These are phyloP conservation scores for Fusarium musae DNA, from an alignment of 2,329 filamentous ascomycete species.

Conservation along the genomic window DNA sequence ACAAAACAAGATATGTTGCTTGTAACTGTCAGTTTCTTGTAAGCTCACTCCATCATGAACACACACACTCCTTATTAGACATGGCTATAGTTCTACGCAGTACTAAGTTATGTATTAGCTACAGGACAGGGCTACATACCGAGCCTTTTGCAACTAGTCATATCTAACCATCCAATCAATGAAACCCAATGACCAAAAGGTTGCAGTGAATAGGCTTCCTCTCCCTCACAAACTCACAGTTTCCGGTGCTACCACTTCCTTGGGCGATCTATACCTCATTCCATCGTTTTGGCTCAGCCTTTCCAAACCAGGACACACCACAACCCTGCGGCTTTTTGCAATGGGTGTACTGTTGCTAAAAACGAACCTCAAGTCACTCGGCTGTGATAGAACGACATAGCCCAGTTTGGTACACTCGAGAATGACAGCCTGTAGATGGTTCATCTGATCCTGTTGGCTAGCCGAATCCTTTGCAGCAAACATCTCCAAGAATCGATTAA, in stretches of 20 bases:
- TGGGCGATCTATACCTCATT: conserved; percentile 33
- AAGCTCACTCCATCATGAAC: neutral
- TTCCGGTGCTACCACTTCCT: conserved; percentile 37
- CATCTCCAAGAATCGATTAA: conserved; percentile 49
- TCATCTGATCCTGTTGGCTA: conserved; percentile 48
- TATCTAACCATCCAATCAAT: neutral
- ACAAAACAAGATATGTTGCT: neutral
- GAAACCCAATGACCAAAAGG: neutral
- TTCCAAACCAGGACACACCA: conserved; percentile 47
- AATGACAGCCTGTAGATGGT: conserved; percentile 53
- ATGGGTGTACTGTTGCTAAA: conserved; percentile 21
- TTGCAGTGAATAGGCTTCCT: neutral
- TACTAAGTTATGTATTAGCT: too few relatives aligned
- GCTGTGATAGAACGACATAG: conserved; percentile 56
- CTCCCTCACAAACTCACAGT: conserved; percentile 9
- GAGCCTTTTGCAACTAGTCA: neutral
- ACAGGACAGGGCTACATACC: neutral
- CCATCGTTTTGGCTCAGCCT: conserved; percentile 45
- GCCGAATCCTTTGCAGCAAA: conserved; percentile 47
- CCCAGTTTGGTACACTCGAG: conserved; percentile 55
- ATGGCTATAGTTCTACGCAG: neutral
- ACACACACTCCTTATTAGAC: too few relatives aligned
- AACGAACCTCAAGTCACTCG: conserved; percentile 52
- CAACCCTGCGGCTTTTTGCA: neutral
- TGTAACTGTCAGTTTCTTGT: neutral